phyloP scores from a whole-genome alignment of 495 filamentous ascomycete species.

The Letharia lupina region DNA sequence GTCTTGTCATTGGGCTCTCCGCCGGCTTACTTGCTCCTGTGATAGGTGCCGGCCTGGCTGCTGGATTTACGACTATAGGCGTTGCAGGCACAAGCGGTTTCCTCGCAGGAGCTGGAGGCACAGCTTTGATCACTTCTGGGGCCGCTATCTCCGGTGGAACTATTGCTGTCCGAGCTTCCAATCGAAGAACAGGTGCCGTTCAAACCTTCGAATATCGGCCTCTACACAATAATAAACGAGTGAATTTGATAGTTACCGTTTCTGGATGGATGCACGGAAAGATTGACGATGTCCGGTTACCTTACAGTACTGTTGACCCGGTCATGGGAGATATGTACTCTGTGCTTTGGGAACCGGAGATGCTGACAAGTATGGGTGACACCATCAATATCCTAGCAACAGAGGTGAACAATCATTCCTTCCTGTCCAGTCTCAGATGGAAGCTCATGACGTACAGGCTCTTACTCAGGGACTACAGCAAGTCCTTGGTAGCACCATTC shows the following conservation, averaged over 20 bases:
- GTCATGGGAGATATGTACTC: conserved; percentile 99
- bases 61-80: conserved; percentile 91
- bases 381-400: conserved; percentile 98
- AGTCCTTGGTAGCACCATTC: conserved; percentile 81
- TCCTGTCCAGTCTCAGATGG: not conserved
- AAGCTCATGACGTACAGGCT: conserved; percentile 39
- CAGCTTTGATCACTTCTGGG: conserved; percentile 84
- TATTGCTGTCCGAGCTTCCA: conserved; percentile 77
- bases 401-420: conserved; percentile 35
- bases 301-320: conserved; percentile 91
- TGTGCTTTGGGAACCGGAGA: conserved; percentile 95
- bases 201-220: conserved; percentile 95
- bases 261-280: conserved; percentile 99
- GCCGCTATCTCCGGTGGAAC: conserved; percentile 80
- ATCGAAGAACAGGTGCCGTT: conserved; percentile 80
- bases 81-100: conserved; percentile 83
- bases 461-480: conserved; percentile 94
- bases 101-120: conserved; percentile 83
- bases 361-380: conserved; percentile 93
- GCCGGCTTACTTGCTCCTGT: conserved; percentile 87
- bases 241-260: conserved; percentile 92
- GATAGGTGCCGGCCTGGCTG: conserved; percentile 90
- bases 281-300: conserved; percentile 89
- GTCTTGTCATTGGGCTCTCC: conserved; percentile 90
- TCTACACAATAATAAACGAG: conserved; percentile 92